phyloP scores from a whole-genome alignment of 768 basidiomycete genomes.

The Russula earlei region DNA sequence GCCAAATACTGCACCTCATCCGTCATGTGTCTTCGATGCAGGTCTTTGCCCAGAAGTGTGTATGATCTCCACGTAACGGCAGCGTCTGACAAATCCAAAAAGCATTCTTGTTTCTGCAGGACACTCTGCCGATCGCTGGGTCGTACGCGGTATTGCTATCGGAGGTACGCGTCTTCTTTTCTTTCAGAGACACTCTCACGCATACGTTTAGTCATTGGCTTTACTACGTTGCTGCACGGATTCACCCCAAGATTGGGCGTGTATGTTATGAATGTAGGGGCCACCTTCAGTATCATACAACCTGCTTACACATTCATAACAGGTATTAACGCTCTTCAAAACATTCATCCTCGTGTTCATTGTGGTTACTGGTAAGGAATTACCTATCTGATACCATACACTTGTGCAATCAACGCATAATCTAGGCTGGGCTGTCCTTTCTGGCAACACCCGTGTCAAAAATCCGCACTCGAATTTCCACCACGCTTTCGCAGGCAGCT shows the following conservation, averaged over 20 bases:
- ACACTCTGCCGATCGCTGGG: constrained; percentile 35
- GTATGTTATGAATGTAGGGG: constrained; percentile 41
- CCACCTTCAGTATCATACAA: neutral
- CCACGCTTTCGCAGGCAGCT: constrained; percentile 48
- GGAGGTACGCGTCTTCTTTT: constrained; percentile 32
- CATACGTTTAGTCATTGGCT: constrained; percentile 35
- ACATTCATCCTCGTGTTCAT: constrained; percentile 43
- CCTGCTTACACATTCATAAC: neutral
- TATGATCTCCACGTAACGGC: neutral
- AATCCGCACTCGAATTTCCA: constrained; percentile 51
- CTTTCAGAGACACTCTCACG: neutral
- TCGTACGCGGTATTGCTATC: constrained; percentile 48
- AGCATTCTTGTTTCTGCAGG: constrained; percentile 44
- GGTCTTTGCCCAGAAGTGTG: constrained; percentile 27
- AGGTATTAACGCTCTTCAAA: constrained; percentile 47
- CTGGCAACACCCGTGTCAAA: constrained; percentile 44
- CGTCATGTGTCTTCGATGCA: neutral
- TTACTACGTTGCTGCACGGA: constrained; percentile 44
- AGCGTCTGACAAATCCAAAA: neutral
- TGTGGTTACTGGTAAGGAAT: constrained; percentile 36
- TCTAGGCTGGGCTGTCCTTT: constrained; percentile 49
- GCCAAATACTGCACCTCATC: neutral
- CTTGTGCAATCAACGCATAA: neutral
- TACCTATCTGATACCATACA: neutral
- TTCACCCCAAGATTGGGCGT: constrained; percentile 41